A percentile compares a stretch with the other conserved stretches of the same genome.
phyloP scores from a whole-genome alignment of 2,329 filamentous ascomycete genomes.

The Fonsecaea multimorphosa region DNA sequence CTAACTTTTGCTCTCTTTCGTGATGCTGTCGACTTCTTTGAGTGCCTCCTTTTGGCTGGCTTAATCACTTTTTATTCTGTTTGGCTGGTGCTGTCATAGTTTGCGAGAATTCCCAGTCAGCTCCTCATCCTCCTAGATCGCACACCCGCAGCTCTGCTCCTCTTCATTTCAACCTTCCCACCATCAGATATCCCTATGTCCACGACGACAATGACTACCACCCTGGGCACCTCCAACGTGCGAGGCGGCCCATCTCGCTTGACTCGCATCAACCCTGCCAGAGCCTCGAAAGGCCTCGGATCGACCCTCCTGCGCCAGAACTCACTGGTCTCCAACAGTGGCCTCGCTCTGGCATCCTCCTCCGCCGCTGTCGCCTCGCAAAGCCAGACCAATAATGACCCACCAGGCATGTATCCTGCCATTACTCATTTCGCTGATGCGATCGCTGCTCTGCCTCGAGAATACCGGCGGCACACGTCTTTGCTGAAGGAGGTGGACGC shows the following conservation, averaged over 20 bases:
- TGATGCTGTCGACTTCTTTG: slow-evolving; percentile 10
- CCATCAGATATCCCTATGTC: slow-evolving; percentile 29
- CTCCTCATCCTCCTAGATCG: slow-evolving; percentile 18
- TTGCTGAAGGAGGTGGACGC: slow-evolving; percentile 97
- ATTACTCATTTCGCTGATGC: slow-evolving; percentile 84
- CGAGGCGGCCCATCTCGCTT: slow-evolving; percentile 45
- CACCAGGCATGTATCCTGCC: slow-evolving; percentile 66
- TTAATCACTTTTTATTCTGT: not conserved
- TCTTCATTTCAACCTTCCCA: slow-evolving; percentile 7
- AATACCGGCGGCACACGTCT: slow-evolving; percentile 94
- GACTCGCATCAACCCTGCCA: slow-evolving; percentile 57
- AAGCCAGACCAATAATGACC: slow-evolving; percentile 39
- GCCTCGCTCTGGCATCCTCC: slow-evolving; percentile 28
- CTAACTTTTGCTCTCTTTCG: not conserved
- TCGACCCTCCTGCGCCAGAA: slow-evolving; percentile 48
- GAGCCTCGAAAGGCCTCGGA: slow-evolving; percentile 54
- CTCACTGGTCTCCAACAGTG: slow-evolving; percentile 42
- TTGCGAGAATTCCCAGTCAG: slow-evolving; percentile 10
- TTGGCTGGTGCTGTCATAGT: slow-evolving; percentile 14
- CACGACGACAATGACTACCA: slow-evolving; percentile 37
- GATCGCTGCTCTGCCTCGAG: slow-evolving; percentile 88
- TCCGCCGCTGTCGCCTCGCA: slow-evolving; percentile 34
- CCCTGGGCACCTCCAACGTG: slow-evolving; percentile 40
- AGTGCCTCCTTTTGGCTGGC: not conserved
- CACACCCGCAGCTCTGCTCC: slow-evolving; percentile 24